Base-by-base conservation (phyloP, 352 stramenopile species). In the Phytophthora vignae region DNA sequence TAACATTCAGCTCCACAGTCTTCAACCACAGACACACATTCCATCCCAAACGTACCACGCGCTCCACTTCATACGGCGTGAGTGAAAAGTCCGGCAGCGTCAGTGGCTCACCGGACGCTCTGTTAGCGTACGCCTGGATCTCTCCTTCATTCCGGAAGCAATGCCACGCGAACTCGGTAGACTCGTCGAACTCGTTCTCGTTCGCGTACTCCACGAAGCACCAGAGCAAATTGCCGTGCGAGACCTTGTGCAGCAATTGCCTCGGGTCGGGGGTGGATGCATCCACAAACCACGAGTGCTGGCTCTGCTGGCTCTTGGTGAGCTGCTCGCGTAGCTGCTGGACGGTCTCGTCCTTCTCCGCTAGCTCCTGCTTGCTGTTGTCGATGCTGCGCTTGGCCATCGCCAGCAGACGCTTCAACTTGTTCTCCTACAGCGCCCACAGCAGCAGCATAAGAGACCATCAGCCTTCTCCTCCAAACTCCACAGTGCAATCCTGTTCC, bases 351-450 rank as follows among this genome's bases (percentile, higher is more conserved):
- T 93, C 87, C 49, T 94, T 94, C 38, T 93, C 85, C 1, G 73
- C 58, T 29, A 95, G 61, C 33, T 95, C 87, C 62, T 92, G 84
- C 60, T 95, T 94, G 69, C 88, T 96, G 71, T 95, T 96, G 64
- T 96, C 90, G 61, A 96, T 94, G 65, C 90, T 96, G 46, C 90
- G 85, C 69, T 96, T 96, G n/a, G 90, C 90, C 84, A 95, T 89
- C 11, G 87, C 86, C 36, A 96, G 70, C 60, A 96, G 61, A 4
- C 90, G 82, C 79, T 95, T 96, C 48, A 96, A 54, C 60, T 95
- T 96, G 27, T 72, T 72, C 59, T 96, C 88, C 84, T 94, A 55
- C 19, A 46, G 12, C 33, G 33, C 12, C 33, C 33, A 40, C 33
- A 52, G 12, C 36, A 25, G 49, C 42, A 55, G 6, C n/a, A 40